These are phyloP conservation scores for Calophaca sinica DNA, from an alignment of 306 rosid species.

Conservation along the genomic window DNA sequence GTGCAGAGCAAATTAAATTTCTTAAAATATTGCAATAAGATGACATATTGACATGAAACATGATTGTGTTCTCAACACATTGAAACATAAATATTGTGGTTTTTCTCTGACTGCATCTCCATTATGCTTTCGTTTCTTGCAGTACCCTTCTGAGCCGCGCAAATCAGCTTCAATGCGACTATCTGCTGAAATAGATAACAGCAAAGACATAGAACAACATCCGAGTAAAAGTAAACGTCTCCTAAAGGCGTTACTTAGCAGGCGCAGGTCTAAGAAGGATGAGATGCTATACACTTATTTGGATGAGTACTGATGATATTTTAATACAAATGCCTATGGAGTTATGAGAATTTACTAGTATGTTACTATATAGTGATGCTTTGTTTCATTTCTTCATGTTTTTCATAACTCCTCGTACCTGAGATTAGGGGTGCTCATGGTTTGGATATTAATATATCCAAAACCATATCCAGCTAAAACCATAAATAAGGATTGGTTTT, in stretches of 20 bases:
- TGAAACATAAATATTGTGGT: no score
- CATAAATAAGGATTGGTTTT: no score
- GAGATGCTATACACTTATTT: slow-evolving; percentile 82
- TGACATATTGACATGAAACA: not conserved
- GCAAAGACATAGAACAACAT: slow-evolving; percentile 71
- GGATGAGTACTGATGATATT: slow-evolving; percentile 77
- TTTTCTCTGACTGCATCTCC: not conserved
- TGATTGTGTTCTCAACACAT: not conserved
- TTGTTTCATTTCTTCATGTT: no score
- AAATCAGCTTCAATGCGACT: slow-evolving; percentile 93
- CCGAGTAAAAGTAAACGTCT: slow-evolving; percentile 97
- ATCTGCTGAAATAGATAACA: slow-evolving; percentile 70
- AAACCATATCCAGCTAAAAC: no score
- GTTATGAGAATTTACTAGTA: no score
- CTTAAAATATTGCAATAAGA: not conserved
- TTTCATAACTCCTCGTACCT: no score
- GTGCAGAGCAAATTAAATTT: not conserved
- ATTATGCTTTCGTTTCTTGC: slow-evolving; percentile 30
- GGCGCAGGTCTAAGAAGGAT: slow-evolving; percentile 96
- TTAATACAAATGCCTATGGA: slow-evolving; percentile 2
- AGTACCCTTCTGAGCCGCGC: slow-evolving; percentile 73
- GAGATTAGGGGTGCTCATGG: no score
- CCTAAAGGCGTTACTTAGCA: slow-evolving; percentile 89
- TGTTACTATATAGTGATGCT: no score
- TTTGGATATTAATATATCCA: no score